Conservation (phyloP, 805 yeast genomes). For the Candida ponderosae region DNA sequence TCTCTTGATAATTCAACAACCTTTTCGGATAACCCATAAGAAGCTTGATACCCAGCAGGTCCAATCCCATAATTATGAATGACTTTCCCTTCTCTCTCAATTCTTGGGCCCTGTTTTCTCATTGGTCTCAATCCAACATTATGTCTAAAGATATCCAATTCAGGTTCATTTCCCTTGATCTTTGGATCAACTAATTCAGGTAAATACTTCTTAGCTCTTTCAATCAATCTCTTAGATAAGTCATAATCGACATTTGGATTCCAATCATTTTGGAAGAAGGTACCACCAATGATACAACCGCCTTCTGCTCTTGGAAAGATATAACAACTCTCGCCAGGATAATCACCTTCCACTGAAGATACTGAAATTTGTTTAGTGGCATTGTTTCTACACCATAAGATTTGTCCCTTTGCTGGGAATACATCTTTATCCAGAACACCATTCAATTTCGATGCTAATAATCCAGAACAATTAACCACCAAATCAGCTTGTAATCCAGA, state of each 20-base stretch:
- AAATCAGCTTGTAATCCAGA: conserved; percentile 34
- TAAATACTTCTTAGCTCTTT: conserved; percentile 16
- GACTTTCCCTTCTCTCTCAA: conserved; percentile 34
- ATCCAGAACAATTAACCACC: conserved; percentile 54
- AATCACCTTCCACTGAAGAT: conserved; percentile 21
- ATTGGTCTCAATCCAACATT: conserved; percentile 68
- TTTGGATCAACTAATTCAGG: conserved; percentile 24
- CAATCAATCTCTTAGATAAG: conserved; percentile 36
- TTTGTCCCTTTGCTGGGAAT: conserved; percentile 55
- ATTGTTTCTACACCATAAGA: conserved; percentile 28
- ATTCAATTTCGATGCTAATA: conserved; percentile 33
- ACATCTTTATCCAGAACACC: conserved; percentile 39
- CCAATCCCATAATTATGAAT: conserved; percentile 69
- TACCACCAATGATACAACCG: conserved; percentile 63
- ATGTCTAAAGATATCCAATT: conserved; percentile 37
- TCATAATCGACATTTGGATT: conserved; percentile 29
- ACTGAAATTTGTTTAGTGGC: conserved; percentile 13
- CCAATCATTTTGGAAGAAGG: conserved; percentile 23
- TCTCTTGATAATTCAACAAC: conserved; percentile 30
- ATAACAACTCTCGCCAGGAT: conserved; percentile 40
- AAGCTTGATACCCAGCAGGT: conserved; percentile 72
- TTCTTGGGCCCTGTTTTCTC: conserved; percentile 49
- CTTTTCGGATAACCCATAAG: conserved; percentile 52
- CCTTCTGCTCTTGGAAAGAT: conserved; percentile 70
- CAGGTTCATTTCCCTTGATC: conserved; percentile 21